Evolutionary conservation across 2,329 filamentous ascomycete species (phyloP).

Genomic region (Ophiostoma pallidulum): DNA sequence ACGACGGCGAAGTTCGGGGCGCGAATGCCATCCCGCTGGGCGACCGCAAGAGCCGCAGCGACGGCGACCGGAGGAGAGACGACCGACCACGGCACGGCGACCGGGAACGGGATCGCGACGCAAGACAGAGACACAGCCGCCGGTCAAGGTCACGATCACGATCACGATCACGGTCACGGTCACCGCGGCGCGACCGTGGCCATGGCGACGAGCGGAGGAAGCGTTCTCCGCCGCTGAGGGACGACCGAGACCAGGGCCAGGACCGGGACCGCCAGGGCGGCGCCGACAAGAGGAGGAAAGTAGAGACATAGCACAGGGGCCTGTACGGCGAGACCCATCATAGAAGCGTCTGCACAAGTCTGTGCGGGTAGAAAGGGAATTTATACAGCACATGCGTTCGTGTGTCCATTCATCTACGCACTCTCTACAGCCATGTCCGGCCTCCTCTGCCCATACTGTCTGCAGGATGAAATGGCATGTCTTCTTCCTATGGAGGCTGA

Average conservation of each 20-base stretch:
- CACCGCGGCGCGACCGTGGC: constrained; percentile 36
- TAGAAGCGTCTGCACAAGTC: too few species aligned
- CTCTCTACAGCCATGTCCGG: too few species aligned
- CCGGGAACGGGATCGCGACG: constrained; percentile 21
- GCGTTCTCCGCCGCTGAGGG: constrained; percentile 43
- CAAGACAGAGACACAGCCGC: constrained; percentile 22
- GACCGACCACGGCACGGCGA: constrained; percentile 11
- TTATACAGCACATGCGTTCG: too few species aligned
- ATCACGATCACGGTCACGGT: constrained; percentile 21
- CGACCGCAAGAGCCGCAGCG: constrained; percentile 10
- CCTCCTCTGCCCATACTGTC: too few species aligned
- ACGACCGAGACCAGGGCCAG: constrained; percentile 33
- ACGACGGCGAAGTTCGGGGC: constrained; percentile 7
- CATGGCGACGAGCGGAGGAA: constrained; percentile 41
- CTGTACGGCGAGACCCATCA: too few species aligned
- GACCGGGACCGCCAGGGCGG: constrained; percentile 40
- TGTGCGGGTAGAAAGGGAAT: too few species aligned
- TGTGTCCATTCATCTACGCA: too few species aligned
- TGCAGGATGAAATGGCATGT: too few species aligned
- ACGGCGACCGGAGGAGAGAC: constrained; percentile 5
- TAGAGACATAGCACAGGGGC: constrained; percentile 29
- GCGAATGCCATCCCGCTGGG: background rate
- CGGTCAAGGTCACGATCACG: constrained; percentile 24
- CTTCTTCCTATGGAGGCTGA: too few species aligned
- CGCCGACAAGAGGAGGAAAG: constrained; percentile 48